phyloP scores from a whole-genome alignment of 768 basidiomycete genomes.

The Suillus clintonianus region DNA sequence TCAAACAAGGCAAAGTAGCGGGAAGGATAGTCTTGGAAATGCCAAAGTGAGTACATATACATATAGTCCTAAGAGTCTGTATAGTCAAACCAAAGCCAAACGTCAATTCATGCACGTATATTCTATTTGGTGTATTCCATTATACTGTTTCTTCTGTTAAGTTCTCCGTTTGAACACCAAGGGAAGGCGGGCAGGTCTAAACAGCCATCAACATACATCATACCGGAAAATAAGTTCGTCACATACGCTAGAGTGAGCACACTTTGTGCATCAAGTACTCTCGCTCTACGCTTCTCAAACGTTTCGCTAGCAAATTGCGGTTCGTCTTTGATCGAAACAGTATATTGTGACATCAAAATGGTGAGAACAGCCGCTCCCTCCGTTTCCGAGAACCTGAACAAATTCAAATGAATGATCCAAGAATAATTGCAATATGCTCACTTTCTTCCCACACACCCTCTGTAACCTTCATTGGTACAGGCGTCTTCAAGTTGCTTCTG shows the following conservation, averaged over 20 bases:
- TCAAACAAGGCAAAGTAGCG: constrained; percentile 41
- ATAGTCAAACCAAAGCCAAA: neutral
- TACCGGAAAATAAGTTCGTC: neutral
- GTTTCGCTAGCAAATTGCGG: constrained; percentile 48
- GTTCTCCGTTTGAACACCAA: constrained; percentile 7
- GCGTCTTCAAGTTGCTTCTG: neutral
- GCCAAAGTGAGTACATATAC: constrained; percentile 20
- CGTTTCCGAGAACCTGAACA: constrained; percentile 51
- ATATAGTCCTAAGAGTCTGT: neutral
- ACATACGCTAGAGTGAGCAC: constrained; percentile 50
- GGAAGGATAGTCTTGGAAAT: constrained; percentile 44
- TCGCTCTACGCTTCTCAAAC: constrained; percentile 45
- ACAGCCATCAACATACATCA: neutral
- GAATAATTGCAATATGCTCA: constrained; percentile 13
- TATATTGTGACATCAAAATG: constrained; percentile 47
- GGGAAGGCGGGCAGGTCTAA: constrained; percentile 8
- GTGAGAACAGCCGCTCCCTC: constrained; percentile 54
- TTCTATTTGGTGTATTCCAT: too few species aligned
- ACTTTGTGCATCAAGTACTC: constrained; percentile 38
- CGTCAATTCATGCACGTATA: too few species aligned
- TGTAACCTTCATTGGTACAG: constrained; percentile 30
- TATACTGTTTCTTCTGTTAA: neutral
- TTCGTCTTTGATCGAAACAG: constrained; percentile 51
- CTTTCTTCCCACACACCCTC: constrained; percentile 49
- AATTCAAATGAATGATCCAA: neutral